These are phyloP conservation scores for Talinum fruticosum DNA, from an alignment of 148 eudicot genomes.

Conservation along the genomic window DNA sequence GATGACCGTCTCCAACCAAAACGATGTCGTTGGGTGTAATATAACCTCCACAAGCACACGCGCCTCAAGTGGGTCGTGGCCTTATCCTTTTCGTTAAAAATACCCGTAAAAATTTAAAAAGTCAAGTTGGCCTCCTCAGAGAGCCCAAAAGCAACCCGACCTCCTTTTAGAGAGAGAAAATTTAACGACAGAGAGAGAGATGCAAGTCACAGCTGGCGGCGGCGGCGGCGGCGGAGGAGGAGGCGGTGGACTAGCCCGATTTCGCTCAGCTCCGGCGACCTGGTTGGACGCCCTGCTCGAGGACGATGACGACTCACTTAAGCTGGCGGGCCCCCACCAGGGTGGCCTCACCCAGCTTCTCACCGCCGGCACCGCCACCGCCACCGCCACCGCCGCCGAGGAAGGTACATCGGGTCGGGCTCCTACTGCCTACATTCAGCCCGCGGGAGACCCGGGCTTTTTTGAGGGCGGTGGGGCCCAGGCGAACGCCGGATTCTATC, in stretches of 20 bases:
- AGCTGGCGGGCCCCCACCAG: slow-evolving; percentile 19
- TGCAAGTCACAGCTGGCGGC: slow-evolving; percentile 45
- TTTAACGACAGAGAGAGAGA: slow-evolving; percentile 10
- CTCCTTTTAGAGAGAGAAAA: background rate
- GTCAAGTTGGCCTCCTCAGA: slow-evolving; percentile 25
- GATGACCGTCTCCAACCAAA: background rate
- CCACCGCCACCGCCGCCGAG: background rate
- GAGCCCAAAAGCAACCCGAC: slow-evolving; percentile 23
- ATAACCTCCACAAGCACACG: background rate
- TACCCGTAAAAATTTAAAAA: slow-evolving; percentile 2
- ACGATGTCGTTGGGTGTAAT: background rate
- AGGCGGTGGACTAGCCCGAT: slow-evolving; percentile 60
- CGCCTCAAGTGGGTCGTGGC: background rate
- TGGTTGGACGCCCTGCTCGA: slow-evolving; percentile 90
- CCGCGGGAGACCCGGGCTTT: slow-evolving; percentile 36
- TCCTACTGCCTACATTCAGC: slow-evolving; percentile 11
- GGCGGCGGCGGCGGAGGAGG: background rate
- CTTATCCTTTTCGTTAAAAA: background rate
- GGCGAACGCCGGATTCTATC: slow-evolving; percentile 32
- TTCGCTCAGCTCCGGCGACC: slow-evolving; percentile 89
- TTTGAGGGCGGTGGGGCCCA: slow-evolving; percentile 26
- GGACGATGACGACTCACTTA: slow-evolving; percentile 46
- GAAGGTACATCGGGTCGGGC: background rate
- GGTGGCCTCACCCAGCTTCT: slow-evolving; percentile 43
- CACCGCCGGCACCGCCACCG: slow-evolving; percentile 21